A percentile compares a stretch with the other conserved stretches of the same genome.
phyloP scores from a whole-genome alignment of 352 stramenopile species.

The Plasmopara viticola region DNA sequence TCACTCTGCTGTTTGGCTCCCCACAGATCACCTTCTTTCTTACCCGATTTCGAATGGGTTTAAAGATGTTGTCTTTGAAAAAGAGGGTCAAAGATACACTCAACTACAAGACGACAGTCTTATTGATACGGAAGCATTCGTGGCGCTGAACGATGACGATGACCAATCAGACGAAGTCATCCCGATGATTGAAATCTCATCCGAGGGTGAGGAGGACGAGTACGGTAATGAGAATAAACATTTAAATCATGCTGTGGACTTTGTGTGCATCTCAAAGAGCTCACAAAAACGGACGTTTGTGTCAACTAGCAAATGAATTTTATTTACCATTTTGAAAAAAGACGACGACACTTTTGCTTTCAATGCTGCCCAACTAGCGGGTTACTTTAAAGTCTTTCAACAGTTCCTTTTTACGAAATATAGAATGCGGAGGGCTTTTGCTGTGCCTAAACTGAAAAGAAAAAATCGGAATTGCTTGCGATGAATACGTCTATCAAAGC shows the following conservation, averaged over 20 bases:
- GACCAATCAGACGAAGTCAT: slow-evolving; percentile 16
- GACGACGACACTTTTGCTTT: background rate
- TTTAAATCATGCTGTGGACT: slow-evolving; percentile 11
- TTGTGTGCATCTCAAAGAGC: slow-evolving; percentile 12
- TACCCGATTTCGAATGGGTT: slow-evolving; percentile 13
- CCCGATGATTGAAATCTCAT: slow-evolving; percentile 38
- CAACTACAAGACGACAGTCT: slow-evolving; percentile 21
- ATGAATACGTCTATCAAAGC: too few relatives aligned
- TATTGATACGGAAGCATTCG: slow-evolving; percentile 26
- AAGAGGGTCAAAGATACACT: slow-evolving; percentile 13
- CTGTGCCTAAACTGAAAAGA: too few relatives aligned
- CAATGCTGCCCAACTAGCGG: too few relatives aligned
- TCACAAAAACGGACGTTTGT: slow-evolving; percentile 6
- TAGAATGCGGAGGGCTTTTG: too few relatives aligned
- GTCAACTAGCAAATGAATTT: background rate
- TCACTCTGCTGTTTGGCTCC: slow-evolving; percentile 25
- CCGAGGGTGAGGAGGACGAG: slow-evolving; percentile 32
- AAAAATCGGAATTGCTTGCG: too few relatives aligned
- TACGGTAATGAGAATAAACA: slow-evolving; percentile 12
- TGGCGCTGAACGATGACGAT: slow-evolving; percentile 24
- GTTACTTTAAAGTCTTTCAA: too few relatives aligned
- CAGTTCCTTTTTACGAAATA: too few relatives aligned
- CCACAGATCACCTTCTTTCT: slow-evolving; percentile 23
- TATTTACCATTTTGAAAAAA: background rate
- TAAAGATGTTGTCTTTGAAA: slow-evolving; percentile 16